Base-by-base conservation (phyloP, 2,329 filamentous ascomycete species). In the Ophiocordyceps camponoti-leonardi region DNA sequence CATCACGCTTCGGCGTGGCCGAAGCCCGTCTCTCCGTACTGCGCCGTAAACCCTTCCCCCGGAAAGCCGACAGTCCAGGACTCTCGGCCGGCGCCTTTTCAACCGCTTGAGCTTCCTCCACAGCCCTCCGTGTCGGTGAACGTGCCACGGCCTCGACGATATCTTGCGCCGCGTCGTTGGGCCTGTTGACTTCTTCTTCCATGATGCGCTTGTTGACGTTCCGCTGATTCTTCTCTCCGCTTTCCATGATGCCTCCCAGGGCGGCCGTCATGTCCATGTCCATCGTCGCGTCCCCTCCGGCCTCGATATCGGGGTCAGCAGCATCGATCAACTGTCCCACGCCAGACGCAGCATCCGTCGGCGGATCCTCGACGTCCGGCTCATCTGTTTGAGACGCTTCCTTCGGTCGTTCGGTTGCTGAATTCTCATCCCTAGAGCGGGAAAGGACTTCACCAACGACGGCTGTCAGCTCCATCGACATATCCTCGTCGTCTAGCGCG, bases 401-500 rank as follows among this genome's bases (percentile, higher is more conserved):
- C 23, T 50, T 48, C 31, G 51, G 54, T 44, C 55, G 53, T 41
- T 49, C 39, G 28, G 52, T 39, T 23, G 46, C 50, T 16, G 53
- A 45, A 26, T 51, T 56, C 45, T 57, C 53, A 11, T 52, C 51
- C 44, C 54, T 56, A 45, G 56, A 49, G n/a, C 57, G 52, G 6
- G 56, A 49, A 6, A 79, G 55, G 0, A 80, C 61, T 18, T 72
- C 69, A 0, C 78, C 77, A 50, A 81, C 71, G 30, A 78, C 76
- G 2, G 77, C 75, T 1, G 81, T 85, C 47, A 87, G 71, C 54
- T 87, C 83, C 81, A 87, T 87, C 0, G 83, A 84, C 69, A 86
- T 77, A 41, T 87, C 83, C 51, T 81, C 78, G 41, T 81, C 73
- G 3, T 64, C 64, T 16, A 64, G 58, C 2, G 61, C 58, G 28